Evolutionary conservation across 352 stramenopile species (phyloP).

Genomic region (Aphanomyces stellatus): DNA sequence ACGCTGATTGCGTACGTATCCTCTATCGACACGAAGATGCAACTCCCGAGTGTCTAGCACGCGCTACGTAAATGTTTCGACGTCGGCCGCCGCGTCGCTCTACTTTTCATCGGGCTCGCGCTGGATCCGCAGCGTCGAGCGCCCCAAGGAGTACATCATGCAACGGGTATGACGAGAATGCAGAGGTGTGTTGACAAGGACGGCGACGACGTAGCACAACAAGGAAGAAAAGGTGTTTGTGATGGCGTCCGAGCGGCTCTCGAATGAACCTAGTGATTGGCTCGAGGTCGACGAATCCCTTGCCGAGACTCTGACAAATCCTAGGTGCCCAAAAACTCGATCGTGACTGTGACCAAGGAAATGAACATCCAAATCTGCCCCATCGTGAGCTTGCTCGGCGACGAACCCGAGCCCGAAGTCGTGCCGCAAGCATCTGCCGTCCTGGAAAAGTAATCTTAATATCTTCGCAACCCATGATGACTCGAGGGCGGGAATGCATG

Average conservation of each 20-base stretch:
- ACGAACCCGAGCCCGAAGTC: slow-evolving; percentile 17
- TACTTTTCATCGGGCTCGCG: slow-evolving; percentile 21
- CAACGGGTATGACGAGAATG: slow-evolving; percentile 2
- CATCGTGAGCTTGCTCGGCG: slow-evolving; percentile 16
- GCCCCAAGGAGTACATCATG: slow-evolving; percentile 22
- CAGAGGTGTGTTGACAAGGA: neutral
- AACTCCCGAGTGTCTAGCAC: neutral
- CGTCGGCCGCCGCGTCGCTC: slow-evolving; percentile 16
- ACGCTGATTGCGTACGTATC: slow-evolving; percentile 18
- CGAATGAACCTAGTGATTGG: slow-evolving; percentile 20
- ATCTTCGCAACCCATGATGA: too few relatives aligned
- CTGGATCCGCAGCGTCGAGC: slow-evolving; percentile 18
- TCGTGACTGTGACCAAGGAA: slow-evolving; percentile 19
- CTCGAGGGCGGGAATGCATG: too few relatives aligned
- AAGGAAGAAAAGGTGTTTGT: slow-evolving; percentile 24
- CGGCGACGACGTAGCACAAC: slow-evolving; percentile 12
- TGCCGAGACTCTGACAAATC: neutral
- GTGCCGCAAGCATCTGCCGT: neutral
- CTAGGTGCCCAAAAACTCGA: slow-evolving; percentile 21
- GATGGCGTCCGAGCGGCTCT: slow-evolving; percentile 21
- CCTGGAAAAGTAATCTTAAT: neutral
- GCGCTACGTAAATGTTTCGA: slow-evolving; percentile 18
- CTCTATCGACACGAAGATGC: neutral
- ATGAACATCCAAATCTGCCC: slow-evolving; percentile 24
- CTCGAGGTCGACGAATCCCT: slow-evolving; percentile 18